Conservation (phyloP, 441 rosid genomes). For the Gossypium trilobum region DNA sequence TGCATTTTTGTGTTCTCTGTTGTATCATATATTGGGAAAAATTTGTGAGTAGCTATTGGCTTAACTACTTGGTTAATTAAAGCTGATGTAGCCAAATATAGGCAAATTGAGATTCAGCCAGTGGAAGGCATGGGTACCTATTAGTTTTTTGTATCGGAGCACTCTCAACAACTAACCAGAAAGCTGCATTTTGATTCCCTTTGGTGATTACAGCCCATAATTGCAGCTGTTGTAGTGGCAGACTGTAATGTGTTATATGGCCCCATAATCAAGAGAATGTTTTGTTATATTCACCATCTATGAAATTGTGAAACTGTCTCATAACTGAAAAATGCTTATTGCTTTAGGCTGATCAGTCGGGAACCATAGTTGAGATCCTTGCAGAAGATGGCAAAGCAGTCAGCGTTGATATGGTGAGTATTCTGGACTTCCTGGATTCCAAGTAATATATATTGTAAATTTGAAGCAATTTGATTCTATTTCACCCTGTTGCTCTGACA, state of each 20-base stretch:
- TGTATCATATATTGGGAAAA: neutral
- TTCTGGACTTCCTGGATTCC: neutral
- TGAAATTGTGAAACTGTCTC: neutral
- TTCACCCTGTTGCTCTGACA: neutral
- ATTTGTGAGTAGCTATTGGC: neutral
- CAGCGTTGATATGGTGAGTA: constrained; percentile 54
- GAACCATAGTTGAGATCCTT: constrained; percentile 58
- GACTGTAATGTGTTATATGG: neutral
- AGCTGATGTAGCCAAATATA: neutral
- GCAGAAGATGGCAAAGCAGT: constrained; percentile 70
- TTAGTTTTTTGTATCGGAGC: neutral
- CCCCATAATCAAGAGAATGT: neutral
- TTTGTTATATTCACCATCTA: neutral
- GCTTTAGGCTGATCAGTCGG: constrained; percentile 58
- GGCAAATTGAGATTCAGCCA: neutral
- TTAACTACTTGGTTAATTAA: neutral
- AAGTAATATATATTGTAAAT: neutral
- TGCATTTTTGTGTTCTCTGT: neutral
- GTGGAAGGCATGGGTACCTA: no score
- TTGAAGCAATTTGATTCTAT: neutral
- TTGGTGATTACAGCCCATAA: neutral
- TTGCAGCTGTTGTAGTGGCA: neutral
- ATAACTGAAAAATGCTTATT: neutral
- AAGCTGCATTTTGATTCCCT: neutral
- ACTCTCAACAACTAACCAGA: neutral